Conservation (phyloP, 495 filamentous ascomycete genomes). For the Clavariopsis aquatica region DNA sequence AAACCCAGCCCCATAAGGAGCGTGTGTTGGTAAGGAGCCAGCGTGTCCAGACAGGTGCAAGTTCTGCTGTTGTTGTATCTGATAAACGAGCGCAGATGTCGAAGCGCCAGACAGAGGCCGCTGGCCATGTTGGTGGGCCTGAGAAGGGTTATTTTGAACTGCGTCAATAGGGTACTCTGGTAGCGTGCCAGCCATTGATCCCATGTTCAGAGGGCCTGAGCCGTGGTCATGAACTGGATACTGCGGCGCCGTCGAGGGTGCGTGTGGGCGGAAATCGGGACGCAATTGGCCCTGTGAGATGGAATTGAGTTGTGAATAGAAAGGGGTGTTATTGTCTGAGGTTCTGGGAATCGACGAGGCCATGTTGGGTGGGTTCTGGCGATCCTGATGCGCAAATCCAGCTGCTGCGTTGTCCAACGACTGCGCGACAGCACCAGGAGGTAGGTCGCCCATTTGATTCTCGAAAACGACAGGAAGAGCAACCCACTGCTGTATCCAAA, state of each 20-base stretch:
- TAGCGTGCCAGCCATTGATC: constrained; percentile 50
- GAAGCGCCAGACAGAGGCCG: constrained; percentile 40
- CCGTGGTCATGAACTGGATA: constrained; percentile 43
- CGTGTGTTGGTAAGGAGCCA: constrained; percentile 35
- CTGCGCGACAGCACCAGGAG: constrained; percentile 32
- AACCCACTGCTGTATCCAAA: constrained; percentile 52
- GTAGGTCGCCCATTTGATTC: constrained; percentile 46
- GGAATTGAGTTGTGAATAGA: constrained; percentile 40
- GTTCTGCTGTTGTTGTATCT: constrained; percentile 46
- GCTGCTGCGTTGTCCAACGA: constrained; percentile 26
- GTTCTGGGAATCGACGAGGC: constrained; percentile 16
- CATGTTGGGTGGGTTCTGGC: constrained; percentile 21
- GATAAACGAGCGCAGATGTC: constrained; percentile 48
- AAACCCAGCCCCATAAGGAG: constrained; percentile 21
- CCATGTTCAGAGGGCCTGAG: constrained; percentile 51
- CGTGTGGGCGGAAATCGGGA: constrained; percentile 32
- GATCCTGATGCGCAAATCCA: constrained; percentile 36
- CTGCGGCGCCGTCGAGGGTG: constrained; percentile 3
- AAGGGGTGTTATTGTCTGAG: constrained; percentile 30
- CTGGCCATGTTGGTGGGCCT: constrained; percentile 27
- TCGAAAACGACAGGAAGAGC: constrained; percentile 49
- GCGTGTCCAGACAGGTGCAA: constrained; percentile 49
- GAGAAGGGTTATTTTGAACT: constrained; percentile 4
- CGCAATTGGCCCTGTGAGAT: constrained; percentile 28
- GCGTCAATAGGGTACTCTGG: constrained; percentile 44